Evolutionary conservation across 257 asterid species (phyloP), one percentile per base, ranked within the genome.

Genomic region (Salvia rosmarinus): DNA sequence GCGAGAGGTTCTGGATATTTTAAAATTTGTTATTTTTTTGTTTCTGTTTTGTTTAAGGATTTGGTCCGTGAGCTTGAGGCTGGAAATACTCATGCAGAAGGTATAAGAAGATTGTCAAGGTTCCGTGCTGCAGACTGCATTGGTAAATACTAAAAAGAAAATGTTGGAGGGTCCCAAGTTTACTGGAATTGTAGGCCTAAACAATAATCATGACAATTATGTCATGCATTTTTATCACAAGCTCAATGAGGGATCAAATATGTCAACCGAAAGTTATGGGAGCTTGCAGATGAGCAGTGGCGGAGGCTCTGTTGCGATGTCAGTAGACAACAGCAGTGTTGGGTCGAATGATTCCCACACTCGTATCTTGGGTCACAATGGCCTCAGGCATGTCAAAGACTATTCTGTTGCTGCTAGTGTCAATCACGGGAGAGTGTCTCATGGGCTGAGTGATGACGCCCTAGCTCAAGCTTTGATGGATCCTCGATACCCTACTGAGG

Each of bases 271-370:
- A 64, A 92, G 98, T 83, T 92, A 79, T 51, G 93, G 88, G 73
- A 91, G 96, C 88, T 79, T 91, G 86, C 95, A 82, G 82, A 67
- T 87, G 95, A 90, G 96, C 89, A 89, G 80, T 49, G 97, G 96
- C 19, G 98, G 98, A 72, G 95, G 96, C 46, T 92, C 98, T 14
- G 92, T 92, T 74, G 95, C 96, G 52, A 92, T 92, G 98, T 89
- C 96, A 0, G 67, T 87, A 84, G 96, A 86, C 78, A 89, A 89
- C 83, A 92, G 98, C 82, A 92, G 98, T 74, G 95, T 88, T 49
- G 98, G 96, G 16, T 89, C 96, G 12, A 89, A 85, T 75, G 92
- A 88, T 64, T 92, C 98, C 3, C 89, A 88, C 77, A 92, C 96
- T 40, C 95, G 90, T 37, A 89, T 92, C 16, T 75, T 92, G 82